A percentile compares a stretch with the other conserved stretches of the same genome.
phyloP scores from a whole-genome alignment of 1,284 basidiomycete species.

The Chalciporus sp. region DNA sequence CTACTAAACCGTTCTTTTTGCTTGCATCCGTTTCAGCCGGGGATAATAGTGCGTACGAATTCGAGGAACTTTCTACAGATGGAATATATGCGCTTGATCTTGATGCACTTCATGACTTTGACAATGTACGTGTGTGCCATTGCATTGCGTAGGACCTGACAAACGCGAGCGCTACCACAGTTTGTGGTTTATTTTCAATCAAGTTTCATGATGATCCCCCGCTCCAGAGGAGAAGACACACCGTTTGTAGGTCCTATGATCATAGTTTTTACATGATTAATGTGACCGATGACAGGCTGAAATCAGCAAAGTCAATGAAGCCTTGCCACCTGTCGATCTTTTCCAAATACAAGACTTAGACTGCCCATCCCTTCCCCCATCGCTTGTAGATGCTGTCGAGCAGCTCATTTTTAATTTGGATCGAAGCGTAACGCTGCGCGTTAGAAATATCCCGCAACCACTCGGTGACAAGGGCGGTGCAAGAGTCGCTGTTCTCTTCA shows the following conservation, averaged over 20 bases:
- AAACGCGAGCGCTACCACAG: constrained; percentile 26
- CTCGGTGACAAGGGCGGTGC: constrained; percentile 43
- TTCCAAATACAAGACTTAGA: constrained; percentile 42
- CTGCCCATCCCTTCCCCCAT: constrained; percentile 44
- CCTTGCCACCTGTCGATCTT: constrained; percentile 47
- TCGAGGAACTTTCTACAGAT: constrained; percentile 68
- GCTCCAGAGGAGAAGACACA: constrained; percentile 11
- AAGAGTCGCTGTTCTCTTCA: constrained; percentile 88
- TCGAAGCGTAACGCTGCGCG: constrained; percentile 60
- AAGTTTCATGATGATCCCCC: constrained; percentile 32
- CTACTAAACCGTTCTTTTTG: constrained; percentile 52
- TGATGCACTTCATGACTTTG: constrained; percentile 21
- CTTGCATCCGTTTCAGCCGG: constrained; percentile 71
- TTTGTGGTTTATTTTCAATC: constrained; percentile 34
- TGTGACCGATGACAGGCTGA: constrained; percentile 41
- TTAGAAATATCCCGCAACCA: constrained; percentile 56
- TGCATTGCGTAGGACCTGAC: constrained; percentile 6
- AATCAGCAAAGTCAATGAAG: constrained; percentile 48
- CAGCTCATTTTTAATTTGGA: constrained; percentile 56
- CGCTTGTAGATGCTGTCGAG: constrained; percentile 50
- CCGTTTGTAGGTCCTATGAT: constrained; percentile 32
- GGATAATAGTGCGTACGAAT: constrained; percentile 40
- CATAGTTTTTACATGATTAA: background rate
- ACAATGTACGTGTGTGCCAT: constrained; percentile 25
- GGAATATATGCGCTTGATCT: constrained; percentile 59